Percentiles rank a stretch among this genome's conserved stretches.
These are phyloP conservation scores for Voacanga thouarsii DNA, from an alignment of 257 asterid species.

Conservation along the genomic window DNA sequence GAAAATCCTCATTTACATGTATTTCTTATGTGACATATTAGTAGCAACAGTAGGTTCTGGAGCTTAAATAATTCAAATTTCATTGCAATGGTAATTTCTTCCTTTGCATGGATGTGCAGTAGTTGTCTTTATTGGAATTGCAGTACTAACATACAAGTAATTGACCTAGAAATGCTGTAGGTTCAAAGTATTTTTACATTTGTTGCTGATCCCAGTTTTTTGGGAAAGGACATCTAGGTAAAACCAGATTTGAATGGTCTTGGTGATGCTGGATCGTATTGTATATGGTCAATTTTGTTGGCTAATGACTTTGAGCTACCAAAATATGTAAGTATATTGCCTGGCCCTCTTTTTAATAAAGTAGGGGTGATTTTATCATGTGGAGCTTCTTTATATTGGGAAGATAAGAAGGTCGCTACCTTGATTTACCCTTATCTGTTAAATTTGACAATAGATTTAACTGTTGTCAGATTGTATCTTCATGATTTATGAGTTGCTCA, in stretches of 20 bases:
- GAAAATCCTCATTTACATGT: no score
- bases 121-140: no score
- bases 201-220: conserved; percentile 28
- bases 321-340: conserved; percentile 28
- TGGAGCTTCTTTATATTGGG: conserved; percentile 41
- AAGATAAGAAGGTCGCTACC: conserved; percentile 43
- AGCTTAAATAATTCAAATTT: no score
- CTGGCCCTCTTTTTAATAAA: conserved; percentile 29
- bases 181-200: conserved; percentile 30
- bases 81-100: no score
- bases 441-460: conserved; percentile 47
- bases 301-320: conserved; percentile 36
- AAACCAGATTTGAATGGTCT: conserved; percentile 46
- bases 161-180: conserved; percentile 15
- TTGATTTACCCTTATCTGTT: conserved; percentile 57
- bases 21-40: no score
- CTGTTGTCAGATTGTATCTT: conserved; percentile 44
- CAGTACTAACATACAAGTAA: no score
- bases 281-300: conserved; percentile 32
- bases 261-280: conserved; percentile 47
- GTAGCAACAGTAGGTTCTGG: no score
- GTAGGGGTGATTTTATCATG: conserved; percentile 36
- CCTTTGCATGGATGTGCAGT: not conserved
- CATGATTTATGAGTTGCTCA: no score
- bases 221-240: conserved; percentile 36